phyloP scores from a whole-genome alignment of 345 rosid genomes.

The Rhodomyrtus tomentosa region DNA sequence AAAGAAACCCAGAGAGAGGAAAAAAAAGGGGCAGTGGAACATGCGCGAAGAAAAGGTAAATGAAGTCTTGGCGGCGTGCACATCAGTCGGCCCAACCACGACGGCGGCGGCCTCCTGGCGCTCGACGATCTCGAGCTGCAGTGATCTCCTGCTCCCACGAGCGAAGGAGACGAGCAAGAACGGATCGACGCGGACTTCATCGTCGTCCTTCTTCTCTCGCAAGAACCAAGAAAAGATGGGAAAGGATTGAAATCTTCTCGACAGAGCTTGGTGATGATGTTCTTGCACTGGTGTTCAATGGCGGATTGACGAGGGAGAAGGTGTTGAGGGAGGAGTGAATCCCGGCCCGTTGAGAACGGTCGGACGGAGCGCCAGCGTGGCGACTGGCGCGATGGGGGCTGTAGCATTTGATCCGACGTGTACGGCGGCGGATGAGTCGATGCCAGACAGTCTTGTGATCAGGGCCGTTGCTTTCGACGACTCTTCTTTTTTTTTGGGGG shows the following conservation, averaged over 20 bases:
- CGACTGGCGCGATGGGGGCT: too few species aligned
- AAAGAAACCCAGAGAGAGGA: neutral
- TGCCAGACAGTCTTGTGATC: neutral
- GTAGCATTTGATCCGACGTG: too few species aligned
- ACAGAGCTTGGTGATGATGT: too few species aligned
- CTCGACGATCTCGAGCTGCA: neutral
- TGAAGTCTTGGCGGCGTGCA: neutral
- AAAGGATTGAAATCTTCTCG: too few species aligned
- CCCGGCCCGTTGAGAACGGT: neutral
- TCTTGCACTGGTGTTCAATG: too few species aligned
- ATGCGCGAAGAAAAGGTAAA: neutral
- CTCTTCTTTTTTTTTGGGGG: too few species aligned
- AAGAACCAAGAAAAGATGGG: too few species aligned
- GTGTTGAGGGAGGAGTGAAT: neutral
- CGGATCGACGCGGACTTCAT: neutral
- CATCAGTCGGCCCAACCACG: neutral
- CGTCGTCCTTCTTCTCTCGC: too few species aligned
- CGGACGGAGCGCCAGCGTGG: neutral
- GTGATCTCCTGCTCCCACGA: neutral
- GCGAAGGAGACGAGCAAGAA: neutral
- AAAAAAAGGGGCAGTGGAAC: neutral
- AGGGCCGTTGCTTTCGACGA: neutral
- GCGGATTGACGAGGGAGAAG: neutral
- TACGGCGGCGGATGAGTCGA: neutral
- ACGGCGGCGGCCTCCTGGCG: constrained; percentile 6